Conservation (phyloP, 345 rosid genomes). For the Rhizophora mangle region DNA sequence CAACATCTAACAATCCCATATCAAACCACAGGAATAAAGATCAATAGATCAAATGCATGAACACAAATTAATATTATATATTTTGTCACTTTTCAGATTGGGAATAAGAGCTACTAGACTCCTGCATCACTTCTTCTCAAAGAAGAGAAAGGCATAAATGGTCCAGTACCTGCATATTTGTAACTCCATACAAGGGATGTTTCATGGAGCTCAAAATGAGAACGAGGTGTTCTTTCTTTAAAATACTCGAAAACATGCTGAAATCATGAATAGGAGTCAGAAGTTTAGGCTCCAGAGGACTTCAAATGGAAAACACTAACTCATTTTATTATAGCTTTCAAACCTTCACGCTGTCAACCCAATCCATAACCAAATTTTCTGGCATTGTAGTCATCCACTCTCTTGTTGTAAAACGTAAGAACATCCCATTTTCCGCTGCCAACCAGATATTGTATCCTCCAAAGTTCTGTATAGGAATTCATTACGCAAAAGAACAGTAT, state of each 20-base stretch:
- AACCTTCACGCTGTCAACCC: conserved; percentile 65
- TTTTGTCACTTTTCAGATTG: too few relatives aligned
- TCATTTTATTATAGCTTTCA: conserved; percentile 4
- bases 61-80: not conserved
- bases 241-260: conserved; percentile 61
- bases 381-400: conserved; percentile 72
- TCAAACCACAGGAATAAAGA: not conserved
- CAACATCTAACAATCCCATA: conserved; percentile 32
- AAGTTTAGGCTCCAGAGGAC: conserved; percentile 14
- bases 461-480: conserved; percentile 41
- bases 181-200: conserved; percentile 62
- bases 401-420: conserved; percentile 39
- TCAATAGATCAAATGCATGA: not conserved
- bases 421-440: conserved; percentile 69
- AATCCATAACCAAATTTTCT: conserved; percentile 51
- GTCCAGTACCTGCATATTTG: conserved; percentile 49
- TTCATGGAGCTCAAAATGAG: conserved; percentile 56
- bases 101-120: too few relatives aligned
- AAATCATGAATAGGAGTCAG: conserved; percentile 33
- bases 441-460: conserved; percentile 53
- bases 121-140: not conserved
- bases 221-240: conserved; percentile 60
- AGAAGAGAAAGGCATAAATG: not conserved
- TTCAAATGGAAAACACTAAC: conserved; percentile 9
- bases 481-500: conserved; percentile 9